A percentile compares a stretch with the other conserved stretches of the same genome.
Evolutionary conservation across 495 filamentous ascomycete genomes (phyloP).

Genomic region (Xylaria intraflava): DNA sequence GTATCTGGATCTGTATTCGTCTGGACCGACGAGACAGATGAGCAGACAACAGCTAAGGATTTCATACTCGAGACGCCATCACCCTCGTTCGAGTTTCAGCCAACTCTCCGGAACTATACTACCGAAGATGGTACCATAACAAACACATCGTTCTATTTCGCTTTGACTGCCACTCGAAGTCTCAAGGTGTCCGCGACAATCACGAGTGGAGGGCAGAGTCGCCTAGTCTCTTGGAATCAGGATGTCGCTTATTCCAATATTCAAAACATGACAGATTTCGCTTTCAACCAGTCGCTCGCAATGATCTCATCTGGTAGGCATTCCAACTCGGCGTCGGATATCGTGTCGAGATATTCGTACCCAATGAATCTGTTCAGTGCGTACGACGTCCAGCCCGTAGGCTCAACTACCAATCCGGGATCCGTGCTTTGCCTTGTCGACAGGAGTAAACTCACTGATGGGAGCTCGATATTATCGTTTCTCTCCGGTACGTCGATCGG

Average conservation of each 20-base stretch:
- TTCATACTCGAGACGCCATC: slow-evolving; percentile 13
- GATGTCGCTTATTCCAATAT: slow-evolving; percentile 51
- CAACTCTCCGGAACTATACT: slow-evolving; percentile 30
- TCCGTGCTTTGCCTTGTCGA: slow-evolving; percentile 22
- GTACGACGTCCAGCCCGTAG: slow-evolving; percentile 18
- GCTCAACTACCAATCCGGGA: slow-evolving; percentile 21
- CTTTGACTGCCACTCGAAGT: slow-evolving; percentile 49
- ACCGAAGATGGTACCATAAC: slow-evolving; percentile 42
- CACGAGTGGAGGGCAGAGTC: slow-evolving; percentile 34
- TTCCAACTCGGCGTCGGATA: slow-evolving; percentile 34
- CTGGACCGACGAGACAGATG: slow-evolving; percentile 50
- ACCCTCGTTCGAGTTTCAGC: slow-evolving; percentile 33
- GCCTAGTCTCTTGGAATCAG: slow-evolving; percentile 53
- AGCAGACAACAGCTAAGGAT: slow-evolving; percentile 43
- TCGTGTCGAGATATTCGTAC: slow-evolving; percentile 26
- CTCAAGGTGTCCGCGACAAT: slow-evolving; percentile 50
- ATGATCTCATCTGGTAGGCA: slow-evolving; percentile 57
- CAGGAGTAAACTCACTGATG: slow-evolving; percentile 18
- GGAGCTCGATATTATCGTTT: slow-evolving; percentile 17
- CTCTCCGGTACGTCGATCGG: slow-evolving; percentile 13
- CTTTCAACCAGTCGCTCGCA: slow-evolving; percentile 55
- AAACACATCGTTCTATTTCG: slow-evolving; percentile 58
- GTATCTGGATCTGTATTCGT: slow-evolving; percentile 79
- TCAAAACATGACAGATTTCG: slow-evolving; percentile 51
- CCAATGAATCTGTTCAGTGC: slow-evolving; percentile 26